Evolutionary conservation across 2,329 filamentous ascomycete species (phyloP).

Genomic region (Cladorrhinum sp.): DNA sequence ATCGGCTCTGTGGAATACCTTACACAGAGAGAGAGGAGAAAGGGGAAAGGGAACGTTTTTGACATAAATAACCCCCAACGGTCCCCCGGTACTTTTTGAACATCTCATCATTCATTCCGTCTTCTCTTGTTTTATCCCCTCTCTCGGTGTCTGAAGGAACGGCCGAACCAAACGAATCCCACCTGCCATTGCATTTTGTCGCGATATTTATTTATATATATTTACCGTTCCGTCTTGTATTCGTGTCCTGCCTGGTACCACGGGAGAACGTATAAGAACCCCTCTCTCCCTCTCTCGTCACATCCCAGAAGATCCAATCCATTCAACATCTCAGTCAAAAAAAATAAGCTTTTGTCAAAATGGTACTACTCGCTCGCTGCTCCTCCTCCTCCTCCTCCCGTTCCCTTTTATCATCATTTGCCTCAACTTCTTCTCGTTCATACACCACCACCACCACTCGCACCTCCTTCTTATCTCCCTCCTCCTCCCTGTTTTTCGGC

Average conservation of each 20-base stretch:
- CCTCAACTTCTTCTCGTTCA: slow-evolving; percentile 3
- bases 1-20: no score
- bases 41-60: background rate
- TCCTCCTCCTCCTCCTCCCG: slow-evolving; percentile 16
- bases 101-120: background rate
- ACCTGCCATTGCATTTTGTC: no score
- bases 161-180: no score
- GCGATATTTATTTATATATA: background rate
- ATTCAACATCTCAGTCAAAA: background rate
- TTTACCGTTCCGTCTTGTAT: background rate
- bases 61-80: background rate
- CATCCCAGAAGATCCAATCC: background rate
- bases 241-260: background rate
- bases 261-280: background rate
- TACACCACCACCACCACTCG: slow-evolving; percentile 10
- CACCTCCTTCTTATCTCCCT: background rate
- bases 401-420: slow-evolving; percentile 4
- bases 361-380: slow-evolving; percentile 25
- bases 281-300: background rate
- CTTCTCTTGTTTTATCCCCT: background rate
- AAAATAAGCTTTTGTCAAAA: slow-evolving; percentile 21
- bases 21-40: background rate
- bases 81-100: no score
- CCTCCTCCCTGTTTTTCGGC: background rate
- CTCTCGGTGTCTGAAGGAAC: background rate